A percentile compares a stretch with the other conserved stretches of the same genome.
phyloP scores from a whole-genome alignment of 164 flowering plant species.

The Magnolia changhungtana region DNA sequence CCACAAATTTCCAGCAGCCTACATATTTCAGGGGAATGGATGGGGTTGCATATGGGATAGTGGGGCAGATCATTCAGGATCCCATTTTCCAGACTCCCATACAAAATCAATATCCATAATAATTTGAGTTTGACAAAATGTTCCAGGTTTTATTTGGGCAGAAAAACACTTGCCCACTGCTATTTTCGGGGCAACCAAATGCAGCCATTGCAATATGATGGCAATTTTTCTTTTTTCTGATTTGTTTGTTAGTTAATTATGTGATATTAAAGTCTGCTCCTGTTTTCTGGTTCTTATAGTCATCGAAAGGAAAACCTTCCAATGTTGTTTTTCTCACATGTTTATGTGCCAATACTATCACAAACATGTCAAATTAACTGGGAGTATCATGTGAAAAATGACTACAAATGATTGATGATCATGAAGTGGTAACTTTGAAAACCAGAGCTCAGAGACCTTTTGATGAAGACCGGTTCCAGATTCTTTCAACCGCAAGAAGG shows the following conservation, averaged over 20 bases:
- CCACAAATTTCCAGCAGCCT: not conserved
- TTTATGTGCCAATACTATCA: not conserved
- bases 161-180: not conserved
- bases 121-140: not conserved
- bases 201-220: not conserved
- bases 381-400: not conserved
- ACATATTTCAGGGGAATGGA: not conserved
- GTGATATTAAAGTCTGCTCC: not conserved
- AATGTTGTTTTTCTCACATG: not conserved
- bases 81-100: not conserved
- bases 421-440: not conserved
- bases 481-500: slow-evolving; percentile 66
- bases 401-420: slow-evolving; percentile 1
- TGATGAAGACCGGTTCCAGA: slow-evolving; percentile 74
- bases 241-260: not conserved
- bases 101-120: not conserved
- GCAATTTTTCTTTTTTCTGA: not conserved
- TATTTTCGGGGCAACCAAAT: not conserved
- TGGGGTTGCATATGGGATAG: not conserved
- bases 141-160: not conserved
- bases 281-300: not conserved
- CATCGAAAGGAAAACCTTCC: not conserved
- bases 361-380: not conserved
- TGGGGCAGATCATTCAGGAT: not conserved
- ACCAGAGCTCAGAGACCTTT: slow-evolving; percentile 44